Base-by-base conservation (phyloP, 2,329 filamentous ascomycete species). In the Colletotrichum higginsianum region DNA sequence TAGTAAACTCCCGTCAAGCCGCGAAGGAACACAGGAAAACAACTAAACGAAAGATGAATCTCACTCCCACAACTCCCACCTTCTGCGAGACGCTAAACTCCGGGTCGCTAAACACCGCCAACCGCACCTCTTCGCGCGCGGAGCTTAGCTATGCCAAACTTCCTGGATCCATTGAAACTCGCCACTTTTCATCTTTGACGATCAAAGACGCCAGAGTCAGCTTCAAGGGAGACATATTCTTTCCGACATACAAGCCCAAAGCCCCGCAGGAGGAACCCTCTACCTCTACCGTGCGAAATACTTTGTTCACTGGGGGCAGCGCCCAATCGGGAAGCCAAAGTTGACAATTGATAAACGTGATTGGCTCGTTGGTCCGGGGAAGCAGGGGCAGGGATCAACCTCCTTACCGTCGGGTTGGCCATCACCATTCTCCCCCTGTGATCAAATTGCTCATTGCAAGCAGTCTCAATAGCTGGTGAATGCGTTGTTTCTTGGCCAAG, bases 401-500 rank as follows among this genome's bases (percentile, higher is more conserved):
- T 6, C 23, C 3, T 26, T 26, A 15, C 8, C 16, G 0, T 11
- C 26, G 18, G n/a, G 23, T n/a, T 26, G n/a, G 30, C 7, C 30
- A 12, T 35, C 6, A 6, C 12, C 26, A 12, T 35, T 5, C 4
- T 12, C 52, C 21, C 42, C 11, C 2, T 15, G 0, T 15, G 11
- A 40, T 23, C n/a, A 23, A 4, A 21, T 23, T 40, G 12, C 13
- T 46, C 8, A 13, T 44, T 18, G 2, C 67, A 58, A 12, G 12
- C 13, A 47, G 5, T 13, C 4, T 50, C 11, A 11, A 13, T 35
- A 50, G 35, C 44, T 68, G 55, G 44, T 38, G 49, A 4, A 26
- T 47, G 11, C 58, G 44, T 71, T 71, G 50, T 44, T 56, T 71
- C 42, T 61, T 46, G 23, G 42, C 35, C 38, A 56, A 71, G 42